Evolutionary conservation across 164 flowering plant species (phyloP), one percentile per base, ranked within the genome.

Genomic region (Vitis labrusca): DNA sequence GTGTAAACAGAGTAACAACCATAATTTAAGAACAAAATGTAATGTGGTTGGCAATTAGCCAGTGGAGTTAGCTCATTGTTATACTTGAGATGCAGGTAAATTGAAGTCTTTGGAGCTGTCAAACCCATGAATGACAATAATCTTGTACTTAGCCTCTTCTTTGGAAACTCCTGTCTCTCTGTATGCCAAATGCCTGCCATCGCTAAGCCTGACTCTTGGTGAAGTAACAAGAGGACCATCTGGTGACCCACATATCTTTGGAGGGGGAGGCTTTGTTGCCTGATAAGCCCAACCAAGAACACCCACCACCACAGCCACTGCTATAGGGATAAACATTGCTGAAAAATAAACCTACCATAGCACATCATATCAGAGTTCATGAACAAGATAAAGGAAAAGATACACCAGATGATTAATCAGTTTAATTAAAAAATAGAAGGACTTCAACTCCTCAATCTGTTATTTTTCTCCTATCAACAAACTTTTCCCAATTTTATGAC

Each of bases 141-240:
- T 69, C 65, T 81, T 89, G 81, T 79, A 73, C 56, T 80, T 82
- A 13, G 93, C 85, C 70, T 69, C 73, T 37, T 80, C 80, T 67
- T 77, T 85, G 4, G 85, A 75, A 19, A 86, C 83, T 30, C 93
- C 91, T 6, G 37, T 64, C 66, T 80, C 89, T 65, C 71, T 74
- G 70, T 87, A 89, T 32, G 90, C 84, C 69, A 89, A 64, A 77
- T 80, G 74, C 69, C 94, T 83, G 12, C 91, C 90, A 81, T 89
- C 91, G 11, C 71, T 78, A 37, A 89, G 85, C 59, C 69, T 85
- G 47, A 87, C 61, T 78, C 90, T 82, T 0, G 85, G 79, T 63
- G 89, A 82, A 63, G 86, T 81, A 19, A 83, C 73, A 57, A 85
- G 84, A 58, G 90, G 88, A 53, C 86, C 86, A 60, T 58, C 71